Conservation (phyloP, 1,139 yeast genomes). For the Yamadazyma atmosphaerica region DNA sequence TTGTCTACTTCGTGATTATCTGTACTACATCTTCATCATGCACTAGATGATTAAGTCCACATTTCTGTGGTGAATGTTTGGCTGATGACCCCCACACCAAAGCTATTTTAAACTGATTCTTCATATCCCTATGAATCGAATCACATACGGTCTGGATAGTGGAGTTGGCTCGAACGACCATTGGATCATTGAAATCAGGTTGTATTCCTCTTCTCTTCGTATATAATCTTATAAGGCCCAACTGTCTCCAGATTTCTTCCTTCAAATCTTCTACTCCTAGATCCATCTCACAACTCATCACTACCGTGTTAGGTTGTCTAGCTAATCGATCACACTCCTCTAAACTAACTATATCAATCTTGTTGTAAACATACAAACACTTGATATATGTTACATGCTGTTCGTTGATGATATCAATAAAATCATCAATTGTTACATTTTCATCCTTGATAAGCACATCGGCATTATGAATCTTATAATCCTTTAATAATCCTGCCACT, state of each 20-base stretch:
- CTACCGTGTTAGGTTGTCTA: slow-evolving; percentile 87
- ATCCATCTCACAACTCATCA: slow-evolving; percentile 87
- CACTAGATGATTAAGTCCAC: slow-evolving; percentile 81
- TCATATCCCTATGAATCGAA: slow-evolving; percentile 89
- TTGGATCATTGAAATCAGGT: slow-evolving; percentile 85
- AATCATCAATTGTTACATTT: slow-evolving; percentile 87
- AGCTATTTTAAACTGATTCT: slow-evolving; percentile 89
- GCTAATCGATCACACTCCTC: slow-evolving; percentile 95
- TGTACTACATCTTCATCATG: slow-evolving; percentile 95
- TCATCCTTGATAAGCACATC: slow-evolving; percentile 91
- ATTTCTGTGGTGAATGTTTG: slow-evolving; percentile 94
- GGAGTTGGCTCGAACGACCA: slow-evolving; percentile 82
- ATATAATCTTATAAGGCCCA: slow-evolving; percentile 75
- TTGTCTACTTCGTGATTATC: slow-evolving; percentile 68
- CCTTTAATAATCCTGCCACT: slow-evolving; percentile 73
- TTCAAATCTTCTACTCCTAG: slow-evolving; percentile 85
- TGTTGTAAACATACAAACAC: slow-evolving; percentile 91
- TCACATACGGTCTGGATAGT: slow-evolving; percentile 88
- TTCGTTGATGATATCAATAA: slow-evolving; percentile 88
- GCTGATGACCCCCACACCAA: slow-evolving; percentile 96
- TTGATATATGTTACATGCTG: slow-evolving; percentile 85
- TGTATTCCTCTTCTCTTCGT: slow-evolving; percentile 79
- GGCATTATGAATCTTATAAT: slow-evolving; percentile 89
- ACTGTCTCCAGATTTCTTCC: slow-evolving; percentile 90
- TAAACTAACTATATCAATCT: slow-evolving; percentile 90